Conservation (phyloP, 1,284 basidiomycete genomes). For the Xerocomus minutiporus region DNA sequence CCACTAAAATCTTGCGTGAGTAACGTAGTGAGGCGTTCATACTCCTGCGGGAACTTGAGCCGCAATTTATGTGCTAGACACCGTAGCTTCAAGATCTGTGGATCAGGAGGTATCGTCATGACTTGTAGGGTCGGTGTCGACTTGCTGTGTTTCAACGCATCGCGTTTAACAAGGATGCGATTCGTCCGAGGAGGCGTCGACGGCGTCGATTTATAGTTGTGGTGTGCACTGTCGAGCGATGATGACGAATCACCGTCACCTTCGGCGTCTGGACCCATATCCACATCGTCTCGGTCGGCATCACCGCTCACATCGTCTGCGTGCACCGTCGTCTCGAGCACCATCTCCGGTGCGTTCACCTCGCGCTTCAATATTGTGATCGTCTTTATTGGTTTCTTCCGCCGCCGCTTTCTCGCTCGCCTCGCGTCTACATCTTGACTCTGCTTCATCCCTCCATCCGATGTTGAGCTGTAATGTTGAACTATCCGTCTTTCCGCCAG, state of each 20-base stretch:
- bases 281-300: slow-evolving; percentile 25
- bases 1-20: slow-evolving; percentile 40
- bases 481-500: slow-evolving; percentile 18
- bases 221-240: slow-evolving; percentile 28
- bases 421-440: slow-evolving; percentile 36
- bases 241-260: slow-evolving; percentile 32
- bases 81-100: slow-evolving; percentile 49
- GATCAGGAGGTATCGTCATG: slow-evolving; percentile 41
- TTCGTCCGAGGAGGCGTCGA: slow-evolving; percentile 31
- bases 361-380: slow-evolving; percentile 27
- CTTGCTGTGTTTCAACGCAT: slow-evolving; percentile 39
- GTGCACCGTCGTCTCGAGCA: slow-evolving; percentile 22
- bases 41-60: slow-evolving; percentile 54
- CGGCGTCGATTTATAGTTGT: slow-evolving; percentile 37
- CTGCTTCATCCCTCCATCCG: slow-evolving; percentile 35
- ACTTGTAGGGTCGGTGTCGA: slow-evolving; percentile 41
- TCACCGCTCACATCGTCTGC: slow-evolving; percentile 26
- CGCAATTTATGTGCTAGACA: slow-evolving; percentile 53
- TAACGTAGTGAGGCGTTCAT: slow-evolving; percentile 42
- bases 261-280: slow-evolving; percentile 14
- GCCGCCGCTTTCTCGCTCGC: slow-evolving; percentile 43
- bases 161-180: slow-evolving; percentile 17
- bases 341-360: slow-evolving; percentile 18
- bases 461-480: slow-evolving; percentile 34
- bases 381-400: slow-evolving; percentile 38